Evolutionary conservation across 164 flowering plant species (phyloP).

Genomic region (Magnolia changhungtana): DNA sequence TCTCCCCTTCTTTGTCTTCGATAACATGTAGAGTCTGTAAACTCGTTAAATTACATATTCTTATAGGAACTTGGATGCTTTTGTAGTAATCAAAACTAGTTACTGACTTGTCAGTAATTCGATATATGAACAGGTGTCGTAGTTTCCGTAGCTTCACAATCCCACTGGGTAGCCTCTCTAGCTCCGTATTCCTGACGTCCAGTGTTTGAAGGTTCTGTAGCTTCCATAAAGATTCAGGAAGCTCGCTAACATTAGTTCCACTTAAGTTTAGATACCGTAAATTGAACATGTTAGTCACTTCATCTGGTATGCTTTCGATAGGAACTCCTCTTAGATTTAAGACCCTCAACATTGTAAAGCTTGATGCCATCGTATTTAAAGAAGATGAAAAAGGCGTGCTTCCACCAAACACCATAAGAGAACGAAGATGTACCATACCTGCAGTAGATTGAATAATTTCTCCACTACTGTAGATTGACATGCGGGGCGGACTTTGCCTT

Average conservation of each 20-base stretch:
- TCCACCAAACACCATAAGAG: not conserved
- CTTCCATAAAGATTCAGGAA: not conserved
- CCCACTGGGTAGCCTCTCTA: not conserved
- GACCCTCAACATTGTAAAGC: slow-evolving; percentile 11
- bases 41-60: not conserved
- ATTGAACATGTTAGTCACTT: not conserved
- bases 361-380: not conserved
- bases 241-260: not conserved
- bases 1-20: not conserved
- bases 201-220: not conserved
- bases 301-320: not conserved
- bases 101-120: not conserved
- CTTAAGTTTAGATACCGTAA: not conserved
- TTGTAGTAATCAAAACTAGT: not conserved
- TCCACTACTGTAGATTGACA: not conserved
- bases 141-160: slow-evolving; percentile 8
- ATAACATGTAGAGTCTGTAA: not conserved
- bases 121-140: not conserved
- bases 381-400: not conserved
- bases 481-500: not conserved
- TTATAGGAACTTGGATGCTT: not conserved
- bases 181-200: not conserved
- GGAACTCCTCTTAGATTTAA: not conserved
- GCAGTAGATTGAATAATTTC: not conserved
- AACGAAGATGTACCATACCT: not conserved